Conservation (phyloP, 352 stramenopile species). For the Pythium monospermum region DNA sequence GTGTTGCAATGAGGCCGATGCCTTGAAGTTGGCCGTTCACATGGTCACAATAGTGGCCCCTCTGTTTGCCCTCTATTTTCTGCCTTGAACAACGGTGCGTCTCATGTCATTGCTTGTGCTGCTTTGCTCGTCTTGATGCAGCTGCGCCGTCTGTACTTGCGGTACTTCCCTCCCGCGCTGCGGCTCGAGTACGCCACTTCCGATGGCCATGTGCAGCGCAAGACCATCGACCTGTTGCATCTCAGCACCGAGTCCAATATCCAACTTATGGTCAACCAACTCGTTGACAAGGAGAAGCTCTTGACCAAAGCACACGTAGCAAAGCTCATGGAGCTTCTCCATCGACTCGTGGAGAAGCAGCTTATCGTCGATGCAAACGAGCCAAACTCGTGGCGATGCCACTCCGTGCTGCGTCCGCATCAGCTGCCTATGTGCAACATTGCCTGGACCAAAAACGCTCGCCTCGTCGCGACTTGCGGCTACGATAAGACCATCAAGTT, state of each 20-base stretch:
- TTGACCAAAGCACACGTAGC: constrained; percentile 34
- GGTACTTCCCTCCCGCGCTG: constrained; percentile 66
- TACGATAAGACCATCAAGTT: constrained; percentile 76
- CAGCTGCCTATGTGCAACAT: constrained; percentile 70
- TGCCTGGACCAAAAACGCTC: constrained; percentile 57
- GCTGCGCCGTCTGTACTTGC: constrained; percentile 57
- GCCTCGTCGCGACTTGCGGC: constrained; percentile 54
- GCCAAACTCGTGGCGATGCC: constrained; percentile 24
- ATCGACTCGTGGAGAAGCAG: constrained; percentile 71
- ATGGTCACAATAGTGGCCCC: no score
- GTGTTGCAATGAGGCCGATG: no score
- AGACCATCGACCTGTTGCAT: constrained; percentile 62
- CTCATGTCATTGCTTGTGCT: no score
- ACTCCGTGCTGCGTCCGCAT: constrained; percentile 45
- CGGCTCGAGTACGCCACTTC: constrained; percentile 57
- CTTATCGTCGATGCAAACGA: constrained; percentile 26
- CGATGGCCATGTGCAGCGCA: constrained; percentile 35
- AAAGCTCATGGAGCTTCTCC: constrained; percentile 57
- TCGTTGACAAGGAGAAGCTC: constrained; percentile 55
- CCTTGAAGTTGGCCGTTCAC: no score
- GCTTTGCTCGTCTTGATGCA: no score
- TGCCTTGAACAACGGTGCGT: no score
- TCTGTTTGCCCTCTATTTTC: no score
- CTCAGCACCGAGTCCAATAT: constrained; percentile 69
- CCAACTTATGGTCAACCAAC: constrained; percentile 37